These are phyloP conservation scores for Harrya chromipes DNA, from an alignment of 768 basidiomycete genomes.

Conservation along the genomic window DNA sequence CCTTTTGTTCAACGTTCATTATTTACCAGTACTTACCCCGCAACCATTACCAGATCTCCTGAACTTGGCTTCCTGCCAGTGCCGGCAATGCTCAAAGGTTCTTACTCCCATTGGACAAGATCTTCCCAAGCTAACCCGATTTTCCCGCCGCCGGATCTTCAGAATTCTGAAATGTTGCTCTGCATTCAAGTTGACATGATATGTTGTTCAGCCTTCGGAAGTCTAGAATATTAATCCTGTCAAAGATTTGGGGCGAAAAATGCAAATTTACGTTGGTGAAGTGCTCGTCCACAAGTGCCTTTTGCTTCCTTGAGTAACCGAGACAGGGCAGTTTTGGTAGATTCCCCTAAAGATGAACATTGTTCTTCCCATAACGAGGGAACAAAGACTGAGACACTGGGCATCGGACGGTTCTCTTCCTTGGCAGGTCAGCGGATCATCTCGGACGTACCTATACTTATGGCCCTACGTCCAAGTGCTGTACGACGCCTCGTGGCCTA, in stretches of 20 bases:
- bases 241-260: constrained; percentile 11
- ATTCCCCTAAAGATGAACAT: constrained; percentile 22
- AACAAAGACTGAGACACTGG: constrained; percentile 28
- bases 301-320: constrained; percentile 17
- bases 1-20: neutral
- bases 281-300: constrained; percentile 9
- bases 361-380: constrained; percentile 31
- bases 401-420: neutral
- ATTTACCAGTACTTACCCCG: constrained; percentile 11
- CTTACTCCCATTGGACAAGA: constrained; percentile 19
- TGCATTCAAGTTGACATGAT: constrained; percentile 4
- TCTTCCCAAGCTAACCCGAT: constrained; percentile 15
- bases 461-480: constrained; percentile 9
- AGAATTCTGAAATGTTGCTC: constrained; percentile 2
- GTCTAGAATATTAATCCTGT: neutral
- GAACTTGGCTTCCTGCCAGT: too few relatives aligned
- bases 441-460: constrained; percentile 3
- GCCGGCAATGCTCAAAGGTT: neutral
- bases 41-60: neutral
- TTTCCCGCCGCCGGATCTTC: constrained; percentile 25
- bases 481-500: constrained; percentile 15
- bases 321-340: constrained; percentile 17
- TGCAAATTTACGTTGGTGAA: constrained; percentile 22
- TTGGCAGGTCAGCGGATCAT: constrained; percentile 11
- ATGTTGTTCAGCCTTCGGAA: too few relatives aligned